These are phyloP conservation scores for Lecanicillium sp. DNA, from an alignment of 2,329 filamentous ascomycete genomes.

Conservation along the genomic window DNA sequence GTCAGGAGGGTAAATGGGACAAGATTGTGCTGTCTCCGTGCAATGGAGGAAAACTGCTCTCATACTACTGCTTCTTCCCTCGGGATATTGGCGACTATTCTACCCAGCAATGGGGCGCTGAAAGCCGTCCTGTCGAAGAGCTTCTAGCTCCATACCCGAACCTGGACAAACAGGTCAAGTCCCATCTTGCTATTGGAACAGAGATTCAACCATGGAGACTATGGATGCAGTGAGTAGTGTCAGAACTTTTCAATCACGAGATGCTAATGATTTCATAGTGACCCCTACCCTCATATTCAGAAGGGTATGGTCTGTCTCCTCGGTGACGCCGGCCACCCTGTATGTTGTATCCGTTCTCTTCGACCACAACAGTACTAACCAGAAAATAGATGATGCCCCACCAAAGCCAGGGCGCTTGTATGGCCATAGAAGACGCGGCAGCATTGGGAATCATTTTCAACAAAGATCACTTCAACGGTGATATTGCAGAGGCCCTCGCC, in stretches of 20 bases:
- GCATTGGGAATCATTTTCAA: conserved; percentile 54
- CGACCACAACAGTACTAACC: not conserved
- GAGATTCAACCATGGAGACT: conserved; percentile 53
- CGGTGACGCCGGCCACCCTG: conserved; percentile 59
- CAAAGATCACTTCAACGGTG: conserved; percentile 34
- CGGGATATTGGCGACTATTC: conserved; percentile 47
- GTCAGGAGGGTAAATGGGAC: conserved; percentile 52
- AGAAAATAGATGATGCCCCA: conserved; percentile 56
- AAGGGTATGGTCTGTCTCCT: conserved; percentile 46
- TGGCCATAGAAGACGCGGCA: conserved; percentile 60
- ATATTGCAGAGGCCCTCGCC: conserved; percentile 36
- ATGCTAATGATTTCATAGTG: conserved; percentile 11
- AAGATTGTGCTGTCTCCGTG: conserved; percentile 66
- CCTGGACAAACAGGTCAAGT: conserved; percentile 43
- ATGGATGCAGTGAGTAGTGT: conserved; percentile 43
- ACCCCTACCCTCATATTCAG: conserved; percentile 49
- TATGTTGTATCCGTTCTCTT: conserved; percentile 18
- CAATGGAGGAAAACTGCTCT: conserved; percentile 55
- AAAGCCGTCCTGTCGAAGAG: conserved; percentile 45
- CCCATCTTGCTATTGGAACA: conserved; percentile 45
- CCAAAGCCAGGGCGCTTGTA: conserved; percentile 61
- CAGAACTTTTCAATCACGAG: not conserved
- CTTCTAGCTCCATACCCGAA: conserved; percentile 47
- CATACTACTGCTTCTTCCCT: conserved; percentile 65
- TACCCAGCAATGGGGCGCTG: conserved; percentile 50